phyloP scores from a whole-genome alignment of 225 moss, liverwort and hornwort species.

The Anthoceros angustus region DNA sequence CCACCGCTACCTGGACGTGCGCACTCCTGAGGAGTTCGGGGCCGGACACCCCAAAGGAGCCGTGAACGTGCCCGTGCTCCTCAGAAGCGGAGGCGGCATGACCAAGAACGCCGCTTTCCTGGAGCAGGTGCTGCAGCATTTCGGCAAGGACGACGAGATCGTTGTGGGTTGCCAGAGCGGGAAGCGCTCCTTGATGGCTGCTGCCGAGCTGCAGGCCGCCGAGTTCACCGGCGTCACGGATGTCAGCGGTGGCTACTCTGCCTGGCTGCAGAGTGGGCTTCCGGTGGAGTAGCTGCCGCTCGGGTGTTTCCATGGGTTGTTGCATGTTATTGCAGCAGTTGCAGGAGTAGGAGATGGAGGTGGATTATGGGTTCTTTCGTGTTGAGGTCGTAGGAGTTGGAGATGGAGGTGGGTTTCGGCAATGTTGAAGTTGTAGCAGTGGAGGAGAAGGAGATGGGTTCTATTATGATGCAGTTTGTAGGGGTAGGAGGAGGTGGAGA shows the following conservation, averaged over 20 bases:
- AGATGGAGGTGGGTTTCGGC: no score
- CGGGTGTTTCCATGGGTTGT: neutral
- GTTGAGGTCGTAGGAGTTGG: no score
- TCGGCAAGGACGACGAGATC: constrained; percentile 69
- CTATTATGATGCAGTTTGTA: no score
- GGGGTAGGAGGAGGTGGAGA: no score
- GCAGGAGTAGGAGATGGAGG: neutral
- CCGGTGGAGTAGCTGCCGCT: constrained; percentile 10
- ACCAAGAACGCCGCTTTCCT: constrained; percentile 67
- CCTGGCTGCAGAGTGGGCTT: constrained; percentile 47
- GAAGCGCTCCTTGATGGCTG: constrained; percentile 76
- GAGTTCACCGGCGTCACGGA: constrained; percentile 50
- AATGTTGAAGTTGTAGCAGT: no score
- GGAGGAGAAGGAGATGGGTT: no score
- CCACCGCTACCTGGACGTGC: constrained; percentile 82
- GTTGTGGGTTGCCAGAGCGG: constrained; percentile 88
- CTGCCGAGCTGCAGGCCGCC: constrained; percentile 61
- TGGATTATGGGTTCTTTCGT: neutral
- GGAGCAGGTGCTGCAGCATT: constrained; percentile 42
- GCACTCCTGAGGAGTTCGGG: constrained; percentile 60
- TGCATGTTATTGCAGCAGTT: neutral
- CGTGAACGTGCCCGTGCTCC: constrained; percentile 55
- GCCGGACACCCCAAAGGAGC: constrained; percentile 59
- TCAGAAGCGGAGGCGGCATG: constrained; percentile 71
- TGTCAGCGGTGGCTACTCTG: constrained; percentile 49